phyloP scores from a whole-genome alignment of 495 filamentous ascomycete genomes.

The Daldinia decipiens region DNA sequence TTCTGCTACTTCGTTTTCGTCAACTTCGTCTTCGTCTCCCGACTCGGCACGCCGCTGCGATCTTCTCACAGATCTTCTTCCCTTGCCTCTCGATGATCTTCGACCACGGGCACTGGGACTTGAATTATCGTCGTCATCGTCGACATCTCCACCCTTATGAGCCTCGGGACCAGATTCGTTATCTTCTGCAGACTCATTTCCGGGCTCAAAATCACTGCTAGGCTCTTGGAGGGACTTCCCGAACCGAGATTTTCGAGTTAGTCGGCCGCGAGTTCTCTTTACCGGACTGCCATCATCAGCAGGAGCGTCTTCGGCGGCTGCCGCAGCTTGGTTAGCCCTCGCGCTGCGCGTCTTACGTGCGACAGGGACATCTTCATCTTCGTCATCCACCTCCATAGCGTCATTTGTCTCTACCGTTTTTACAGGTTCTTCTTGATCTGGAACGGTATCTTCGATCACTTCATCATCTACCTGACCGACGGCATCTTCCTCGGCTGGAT shows the following conservation, averaged over 20 bases:
- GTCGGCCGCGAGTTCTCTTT: slow-evolving; percentile 53
- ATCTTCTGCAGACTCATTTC: slow-evolving; percentile 68
- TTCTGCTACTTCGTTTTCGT: slow-evolving; percentile 80
- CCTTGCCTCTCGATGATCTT: slow-evolving; percentile 50
- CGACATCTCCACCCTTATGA: slow-evolving; percentile 39
- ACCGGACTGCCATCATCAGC: slow-evolving; percentile 48
- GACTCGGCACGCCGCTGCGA: slow-evolving; percentile 50
- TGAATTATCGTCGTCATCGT: slow-evolving; percentile 54
- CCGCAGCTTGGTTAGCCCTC: slow-evolving; percentile 46
- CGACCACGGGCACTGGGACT: slow-evolving; percentile 54
- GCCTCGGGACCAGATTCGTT: slow-evolving; percentile 57
- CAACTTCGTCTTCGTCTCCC: slow-evolving; percentile 73
- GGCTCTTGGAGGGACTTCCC: slow-evolving; percentile 70
- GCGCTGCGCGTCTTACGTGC: slow-evolving; percentile 63
- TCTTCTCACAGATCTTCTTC: slow-evolving; percentile 49
- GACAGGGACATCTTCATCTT: slow-evolving; percentile 71
- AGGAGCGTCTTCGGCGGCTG: slow-evolving; percentile 50
- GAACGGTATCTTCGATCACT: slow-evolving; percentile 53
- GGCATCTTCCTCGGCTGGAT: slow-evolving; percentile 49
- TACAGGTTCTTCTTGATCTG: slow-evolving; percentile 45
- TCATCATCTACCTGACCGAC: slow-evolving; percentile 43
- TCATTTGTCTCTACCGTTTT: slow-evolving; percentile 58
- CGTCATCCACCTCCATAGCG: slow-evolving; percentile 69
- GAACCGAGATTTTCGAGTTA: slow-evolving; percentile 61
- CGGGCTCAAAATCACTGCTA: slow-evolving; percentile 89